Base-by-base conservation (phyloP, 2,329 filamentous ascomycete genomes). In the Penicillium sp. region DNA sequence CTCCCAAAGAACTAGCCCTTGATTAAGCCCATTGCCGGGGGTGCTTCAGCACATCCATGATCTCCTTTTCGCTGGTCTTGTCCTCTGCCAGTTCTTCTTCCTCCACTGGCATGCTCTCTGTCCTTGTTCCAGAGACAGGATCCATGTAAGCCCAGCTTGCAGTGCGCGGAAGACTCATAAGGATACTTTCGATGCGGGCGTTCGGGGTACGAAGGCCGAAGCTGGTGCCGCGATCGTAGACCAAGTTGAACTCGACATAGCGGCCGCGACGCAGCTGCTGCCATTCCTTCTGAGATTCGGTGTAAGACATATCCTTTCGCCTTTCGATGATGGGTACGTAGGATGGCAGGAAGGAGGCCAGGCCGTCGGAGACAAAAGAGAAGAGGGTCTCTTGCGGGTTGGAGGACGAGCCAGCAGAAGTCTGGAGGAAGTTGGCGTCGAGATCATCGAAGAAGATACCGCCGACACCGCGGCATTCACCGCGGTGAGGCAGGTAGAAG, bases 361-460 rank as follows among this genome's bases (percentile, higher is more conserved):
- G 79, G 64, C 89, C 90, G 67, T 92, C 89, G 67, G 92, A 88
- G 48, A 92, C 83, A 63, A 96, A 97, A 14, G 88, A 84, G 69
- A 99, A 97, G 0, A 92, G 82, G 60, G 91, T 89, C 69, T 97
- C 92, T 62, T 89, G 86, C 65, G 94, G 89, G 55, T 91, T 90
- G 64, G 92, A 88, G 1, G 83, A 82, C 2, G 74, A 74, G 22
- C 66, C 63, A 2, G 69, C 60, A 5, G 70, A 70, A 28, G 63
- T 66, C 46, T 71, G 58, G 25, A 75, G 64, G 65, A 74, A 74
- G 48, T 60, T 64, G 38, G 73, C 88, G 70, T 99, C 94, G 13
- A 99, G 80, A 70, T 99, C 94, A 73, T 99, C 94, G 67, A 99
- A 99, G 82, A 99, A 99, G 73, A 99, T 97, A 48, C 94, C 94